Evolutionary conservation across 441 rosid species (phyloP).

Genomic region (Populus trichocarpa): DNA sequence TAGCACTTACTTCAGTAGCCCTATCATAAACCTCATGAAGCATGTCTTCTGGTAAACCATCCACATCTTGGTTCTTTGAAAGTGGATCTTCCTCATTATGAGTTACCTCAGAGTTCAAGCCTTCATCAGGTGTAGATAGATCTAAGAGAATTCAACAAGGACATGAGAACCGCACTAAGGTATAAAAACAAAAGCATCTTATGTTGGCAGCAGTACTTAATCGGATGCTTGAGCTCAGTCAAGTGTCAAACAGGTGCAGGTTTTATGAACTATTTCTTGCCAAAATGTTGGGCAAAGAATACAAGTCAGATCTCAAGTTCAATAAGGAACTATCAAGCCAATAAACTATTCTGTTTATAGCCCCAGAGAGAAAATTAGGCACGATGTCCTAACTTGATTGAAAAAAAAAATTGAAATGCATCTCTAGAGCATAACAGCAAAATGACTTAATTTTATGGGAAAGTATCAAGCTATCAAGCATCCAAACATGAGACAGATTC

Average conservation of each 20-base stretch:
- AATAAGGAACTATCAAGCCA: neutral
- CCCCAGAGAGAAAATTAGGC: neutral
- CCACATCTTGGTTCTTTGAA: conserved; percentile 23
- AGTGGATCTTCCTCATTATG: conserved; percentile 32
- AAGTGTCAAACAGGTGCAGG: neutral
- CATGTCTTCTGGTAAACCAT: conserved; percentile 35
- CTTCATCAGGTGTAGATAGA: conserved; percentile 31
- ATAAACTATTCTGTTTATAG: neutral
- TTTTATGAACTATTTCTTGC: neutral
- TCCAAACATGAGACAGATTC: neutral
- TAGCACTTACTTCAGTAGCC: conserved; percentile 35
- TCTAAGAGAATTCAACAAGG: conserved; percentile 7
- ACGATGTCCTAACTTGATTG: neutral
- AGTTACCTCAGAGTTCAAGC: conserved; percentile 31
- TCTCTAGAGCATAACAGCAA: neutral
- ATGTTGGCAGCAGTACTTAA: neutral
- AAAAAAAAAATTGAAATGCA: neutral
- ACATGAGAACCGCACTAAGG: neutral
- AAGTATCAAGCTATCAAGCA: neutral
- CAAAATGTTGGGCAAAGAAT: neutral
- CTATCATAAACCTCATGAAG: conserved; percentile 39
- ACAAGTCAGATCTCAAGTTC: neutral
- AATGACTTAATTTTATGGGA: neutral
- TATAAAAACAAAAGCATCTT: neutral
- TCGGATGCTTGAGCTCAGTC: neutral